Evolutionary conservation across 2,329 filamentous ascomycete species (phyloP).

Genomic region (Monosporascus sp.): DNA sequence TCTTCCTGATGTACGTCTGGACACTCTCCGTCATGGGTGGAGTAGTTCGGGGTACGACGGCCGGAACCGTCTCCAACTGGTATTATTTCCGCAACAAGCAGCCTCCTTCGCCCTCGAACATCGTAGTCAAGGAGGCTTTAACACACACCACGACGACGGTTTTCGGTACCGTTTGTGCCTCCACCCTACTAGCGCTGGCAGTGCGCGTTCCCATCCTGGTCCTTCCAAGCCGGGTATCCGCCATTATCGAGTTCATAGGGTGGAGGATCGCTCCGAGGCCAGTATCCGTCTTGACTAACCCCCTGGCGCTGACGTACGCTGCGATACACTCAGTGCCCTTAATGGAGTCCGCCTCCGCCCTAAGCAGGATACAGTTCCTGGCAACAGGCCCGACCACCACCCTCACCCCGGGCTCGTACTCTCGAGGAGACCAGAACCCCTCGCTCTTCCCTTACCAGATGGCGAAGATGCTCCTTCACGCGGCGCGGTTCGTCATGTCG

Average conservation of each 20-base stretch:
- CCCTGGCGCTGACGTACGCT: constrained; percentile 84
- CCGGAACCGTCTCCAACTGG: constrained; percentile 96
- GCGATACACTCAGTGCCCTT: constrained; percentile 89
- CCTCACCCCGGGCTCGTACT: constrained; percentile 51
- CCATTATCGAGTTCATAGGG: constrained; percentile 64
- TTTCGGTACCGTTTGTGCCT: constrained; percentile 88
- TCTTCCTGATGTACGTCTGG: constrained; percentile 94
- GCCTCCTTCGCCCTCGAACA: constrained; percentile 69
- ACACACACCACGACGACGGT: constrained; percentile 78
- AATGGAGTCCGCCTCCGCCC: constrained; percentile 67
- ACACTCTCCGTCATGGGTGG: constrained; percentile 81
- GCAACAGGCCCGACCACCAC: constrained; percentile 70
- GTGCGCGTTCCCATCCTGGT: constrained; percentile 81
- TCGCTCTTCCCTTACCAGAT: constrained; percentile 80
- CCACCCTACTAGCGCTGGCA: constrained; percentile 72
- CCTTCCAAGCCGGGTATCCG: constrained; percentile 63
- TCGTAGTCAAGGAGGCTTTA: constrained; percentile 79
- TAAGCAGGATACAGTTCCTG: constrained; percentile 79
- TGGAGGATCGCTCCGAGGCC: constrained; percentile 81
- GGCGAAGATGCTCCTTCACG: constrained; percentile 85
- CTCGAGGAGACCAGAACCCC: constrained; percentile 34
- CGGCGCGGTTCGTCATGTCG: constrained; percentile 86
- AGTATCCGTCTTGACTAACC: constrained; percentile 81
- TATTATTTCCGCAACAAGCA: constrained; percentile 91
- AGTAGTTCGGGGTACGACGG: constrained; percentile 84